Base-by-base conservation (phyloP, 177 flowering plant species). In the Vitis hybrid region DNA sequence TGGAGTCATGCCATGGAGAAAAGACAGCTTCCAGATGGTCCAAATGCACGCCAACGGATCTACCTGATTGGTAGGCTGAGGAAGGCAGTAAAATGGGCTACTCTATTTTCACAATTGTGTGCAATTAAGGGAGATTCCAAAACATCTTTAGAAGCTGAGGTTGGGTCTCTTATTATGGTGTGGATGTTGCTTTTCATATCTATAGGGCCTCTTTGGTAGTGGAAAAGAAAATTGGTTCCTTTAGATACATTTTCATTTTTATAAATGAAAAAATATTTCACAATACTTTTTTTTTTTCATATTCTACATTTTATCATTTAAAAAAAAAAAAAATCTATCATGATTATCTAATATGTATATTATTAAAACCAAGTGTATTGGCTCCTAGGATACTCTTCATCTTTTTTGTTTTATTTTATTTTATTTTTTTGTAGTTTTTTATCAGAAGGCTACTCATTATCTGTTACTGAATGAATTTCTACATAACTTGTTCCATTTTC, bases 1-100 rank as follows among this genome's bases (percentile, higher is more conserved):
- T 93, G 99, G 99, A 95, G 99, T 78, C 94, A 95, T 91, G 98
- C 97, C 56, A 95, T 95, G 99, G 99, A 95, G 81, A 95, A 95
- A 82, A 88, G 91, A 69, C 95, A 92, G 70, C 78, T 95, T 65
- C 94, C 91, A 61, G 91, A 91, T 86, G 97, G 96, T 56, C 97
- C 98, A 67, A 91, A 81, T 82, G 86, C 97, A 73, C 86, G 93
- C 24, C 98, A 91, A 69, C 88, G 91, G 35, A 89, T 86, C 71
- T 89, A 95, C 75, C 81, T 95, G 67, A 90, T 93, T 79, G 93
- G 97, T 66, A 84, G 97, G 72, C 75, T 93, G 75, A 86, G 93
- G 77, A 95, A 95, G 80, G 99, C 98, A 19, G 97, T 85, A 4
- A 95, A 95, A 75, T 95, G 98, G 97, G 97, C 98, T 49, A 75